Evolutionary conservation across 1,284 basidiomycete genomes (phyloP).

Genomic region (Tetrapyrgos nigripes): DNA sequence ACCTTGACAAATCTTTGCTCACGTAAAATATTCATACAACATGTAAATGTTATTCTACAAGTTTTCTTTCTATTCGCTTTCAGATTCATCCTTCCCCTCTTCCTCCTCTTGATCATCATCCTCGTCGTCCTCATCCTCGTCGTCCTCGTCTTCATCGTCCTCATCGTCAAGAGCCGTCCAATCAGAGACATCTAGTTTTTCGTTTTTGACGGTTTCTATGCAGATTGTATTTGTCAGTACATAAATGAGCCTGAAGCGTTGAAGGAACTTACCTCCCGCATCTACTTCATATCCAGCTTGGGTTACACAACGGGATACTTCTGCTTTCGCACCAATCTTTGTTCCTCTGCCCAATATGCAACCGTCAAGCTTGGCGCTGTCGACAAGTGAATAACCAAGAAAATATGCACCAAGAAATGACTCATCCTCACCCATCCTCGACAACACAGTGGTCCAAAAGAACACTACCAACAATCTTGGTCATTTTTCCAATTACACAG

Average conservation of each 20-base stretch:
- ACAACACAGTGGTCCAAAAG: conserved; percentile 91
- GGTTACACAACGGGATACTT: conserved; percentile 84
- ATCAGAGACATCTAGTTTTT: conserved; percentile 68
- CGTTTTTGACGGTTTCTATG: conserved; percentile 63
- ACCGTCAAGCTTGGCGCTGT: conserved; percentile 88
- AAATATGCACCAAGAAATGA: neutral
- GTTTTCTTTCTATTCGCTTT: neutral
- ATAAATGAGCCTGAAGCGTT: conserved; percentile 1
- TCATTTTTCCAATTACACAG: conserved; percentile 88
- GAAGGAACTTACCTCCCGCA: conserved; percentile 61
- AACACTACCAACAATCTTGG: conserved; percentile 86
- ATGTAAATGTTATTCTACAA: no score
- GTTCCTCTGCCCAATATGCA: conserved; percentile 88
- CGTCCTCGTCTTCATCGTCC: conserved; percentile 36
- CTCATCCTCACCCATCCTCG: conserved; percentile 75
- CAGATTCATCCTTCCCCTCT: neutral
- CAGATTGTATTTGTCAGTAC: neutral
- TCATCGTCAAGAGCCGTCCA: conserved; percentile 54
- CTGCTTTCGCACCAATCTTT: conserved; percentile 80
- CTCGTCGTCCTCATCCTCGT: conserved; percentile 26
- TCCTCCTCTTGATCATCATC: conserved; percentile 4
- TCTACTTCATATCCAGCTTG: conserved; percentile 88
- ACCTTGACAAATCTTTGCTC: neutral
- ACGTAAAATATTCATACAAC: neutral
- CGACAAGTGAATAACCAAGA: conserved; percentile 1